Conservation (phyloP, 768 basidiomycete species). For the Tephrocybe sp. region DNA sequence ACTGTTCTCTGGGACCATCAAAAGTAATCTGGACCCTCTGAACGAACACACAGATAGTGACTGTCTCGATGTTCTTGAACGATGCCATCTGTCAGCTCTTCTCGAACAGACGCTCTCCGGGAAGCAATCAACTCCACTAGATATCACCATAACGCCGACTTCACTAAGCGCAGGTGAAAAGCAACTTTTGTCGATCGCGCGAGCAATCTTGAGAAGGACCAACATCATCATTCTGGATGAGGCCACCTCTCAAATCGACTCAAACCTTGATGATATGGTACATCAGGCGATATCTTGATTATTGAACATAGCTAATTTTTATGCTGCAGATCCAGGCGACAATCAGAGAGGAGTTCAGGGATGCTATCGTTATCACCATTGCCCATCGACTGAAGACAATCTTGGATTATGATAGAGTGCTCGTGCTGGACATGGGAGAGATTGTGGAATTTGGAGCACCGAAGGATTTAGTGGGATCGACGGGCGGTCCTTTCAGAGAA, state of each 20-base stretch:
- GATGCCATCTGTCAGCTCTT: slow-evolving; percentile 56
- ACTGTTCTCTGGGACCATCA: slow-evolving; percentile 69
- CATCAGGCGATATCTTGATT: slow-evolving; percentile 1
- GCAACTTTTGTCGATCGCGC: slow-evolving; percentile 68
- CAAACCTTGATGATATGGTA: slow-evolving; percentile 66
- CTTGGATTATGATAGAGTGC: slow-evolving; percentile 70
- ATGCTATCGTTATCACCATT: slow-evolving; percentile 77
- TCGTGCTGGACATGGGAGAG: slow-evolving; percentile 71
- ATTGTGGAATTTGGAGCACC: slow-evolving; percentile 80
- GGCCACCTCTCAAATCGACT: slow-evolving; percentile 76
- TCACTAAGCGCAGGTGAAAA: slow-evolving; percentile 76
- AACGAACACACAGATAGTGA: slow-evolving; percentile 55
- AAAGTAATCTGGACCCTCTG: slow-evolving; percentile 72
- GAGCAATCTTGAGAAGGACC: slow-evolving; percentile 63
- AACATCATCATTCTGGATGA: slow-evolving; percentile 75
- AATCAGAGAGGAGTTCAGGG: slow-evolving; percentile 67
- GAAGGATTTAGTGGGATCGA: slow-evolving; percentile 44
- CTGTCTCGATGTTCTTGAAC: slow-evolving; percentile 60
- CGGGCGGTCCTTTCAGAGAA: slow-evolving; percentile 60
- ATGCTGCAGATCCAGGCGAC: slow-evolving; percentile 61
- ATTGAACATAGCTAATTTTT: neutral
- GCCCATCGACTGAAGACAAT: slow-evolving; percentile 79
- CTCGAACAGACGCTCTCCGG: slow-evolving; percentile 34
- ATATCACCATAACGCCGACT: slow-evolving; percentile 63
- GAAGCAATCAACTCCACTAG: slow-evolving; percentile 39